Conservation (phyloP, 345 rosid genomes). For the Triadica sebifera region DNA sequence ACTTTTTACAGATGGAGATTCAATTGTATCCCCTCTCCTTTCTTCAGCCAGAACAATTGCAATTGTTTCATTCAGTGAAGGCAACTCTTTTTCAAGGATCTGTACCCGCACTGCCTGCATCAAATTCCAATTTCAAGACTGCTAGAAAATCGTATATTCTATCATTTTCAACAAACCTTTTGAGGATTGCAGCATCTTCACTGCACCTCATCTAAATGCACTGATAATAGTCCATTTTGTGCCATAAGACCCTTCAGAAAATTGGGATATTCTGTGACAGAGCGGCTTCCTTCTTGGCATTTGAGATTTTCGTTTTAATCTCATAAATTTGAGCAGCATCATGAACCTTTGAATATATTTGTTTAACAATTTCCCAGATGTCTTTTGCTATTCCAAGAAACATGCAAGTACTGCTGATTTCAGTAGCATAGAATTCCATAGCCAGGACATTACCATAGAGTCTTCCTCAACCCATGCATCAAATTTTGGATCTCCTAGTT, state of each 20-base stretch:
- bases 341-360: not conserved
- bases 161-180: not conserved
- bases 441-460: slow-evolving; percentile 9
- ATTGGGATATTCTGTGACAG: not conserved
- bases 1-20: not conserved
- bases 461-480: not conserved
- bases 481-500: not conserved
- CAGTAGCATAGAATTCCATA: not conserved
- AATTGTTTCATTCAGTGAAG: not conserved
- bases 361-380: not conserved
- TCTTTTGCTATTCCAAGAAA: not conserved
- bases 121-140: not conserved
- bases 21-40: not conserved
- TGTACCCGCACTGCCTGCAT: not conserved
- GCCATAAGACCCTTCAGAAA: not conserved
- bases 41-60: not conserved
- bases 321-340: too few species aligned
- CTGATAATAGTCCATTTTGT: not conserved
- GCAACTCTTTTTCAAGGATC: not conserved
- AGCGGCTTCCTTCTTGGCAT: not conserved
- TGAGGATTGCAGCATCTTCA: not conserved
- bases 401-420: not conserved
- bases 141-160: not conserved
- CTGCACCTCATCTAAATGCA: slow-evolving; percentile 1
- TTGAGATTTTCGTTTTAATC: not conserved